Evolutionary conservation across 768 basidiomycete genomes (phyloP).

Genomic region (Scleroderma citrinum): DNA sequence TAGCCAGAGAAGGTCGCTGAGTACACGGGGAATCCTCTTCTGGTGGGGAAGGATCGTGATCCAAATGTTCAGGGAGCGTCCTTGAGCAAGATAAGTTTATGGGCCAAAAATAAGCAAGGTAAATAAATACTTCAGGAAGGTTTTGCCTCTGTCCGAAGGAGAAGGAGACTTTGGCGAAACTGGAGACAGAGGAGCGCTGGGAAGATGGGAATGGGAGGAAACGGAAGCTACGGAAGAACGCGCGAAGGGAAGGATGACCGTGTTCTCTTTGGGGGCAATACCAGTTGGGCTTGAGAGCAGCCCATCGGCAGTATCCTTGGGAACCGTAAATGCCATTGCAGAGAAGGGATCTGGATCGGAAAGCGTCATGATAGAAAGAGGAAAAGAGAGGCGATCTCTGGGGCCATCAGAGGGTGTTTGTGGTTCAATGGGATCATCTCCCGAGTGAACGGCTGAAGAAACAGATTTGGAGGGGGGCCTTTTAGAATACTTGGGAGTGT

Average conservation of each 20-base stretch:
- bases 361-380: slow-evolving; percentile 50
- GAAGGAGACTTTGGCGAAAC: neutral
- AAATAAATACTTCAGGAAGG: slow-evolving; percentile 1
- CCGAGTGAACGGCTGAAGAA: slow-evolving; percentile 47
- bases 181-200: neutral
- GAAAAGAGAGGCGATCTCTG: slow-evolving; percentile 27
- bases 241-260: slow-evolving; percentile 29
- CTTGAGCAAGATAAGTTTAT: neutral
- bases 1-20: slow-evolving; percentile 10
- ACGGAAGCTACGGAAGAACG: slow-evolving; percentile 54
- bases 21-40: slow-evolving; percentile 13
- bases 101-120: neutral
- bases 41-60: neutral
- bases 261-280: slow-evolving; percentile 34
- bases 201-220: slow-evolving; percentile 45
- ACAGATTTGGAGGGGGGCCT: slow-evolving; percentile 50
- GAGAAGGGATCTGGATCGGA: slow-evolving; percentile 65
- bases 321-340: slow-evolving; percentile 39
- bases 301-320: slow-evolving; percentile 33
- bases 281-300: slow-evolving; percentile 48
- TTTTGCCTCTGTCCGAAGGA: slow-evolving; percentile 4
- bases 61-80: neutral
- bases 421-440: slow-evolving; percentile 49
- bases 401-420: slow-evolving; percentile 45
- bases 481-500: slow-evolving; percentile 23